phyloP scores from a whole-genome alignment of 306 rosid genomes.

The Cucumis cinereus region DNA sequence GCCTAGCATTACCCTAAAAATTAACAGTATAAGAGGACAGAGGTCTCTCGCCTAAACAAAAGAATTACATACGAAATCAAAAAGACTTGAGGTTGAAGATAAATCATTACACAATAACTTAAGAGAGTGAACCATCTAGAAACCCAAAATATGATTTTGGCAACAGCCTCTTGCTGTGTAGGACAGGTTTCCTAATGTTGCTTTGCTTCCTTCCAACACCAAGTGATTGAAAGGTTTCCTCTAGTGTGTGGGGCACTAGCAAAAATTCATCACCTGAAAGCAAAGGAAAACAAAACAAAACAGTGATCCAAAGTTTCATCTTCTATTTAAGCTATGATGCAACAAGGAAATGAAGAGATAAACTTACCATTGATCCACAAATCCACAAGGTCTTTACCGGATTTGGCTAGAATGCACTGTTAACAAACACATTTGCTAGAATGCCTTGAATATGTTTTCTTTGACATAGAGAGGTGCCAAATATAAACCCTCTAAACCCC shows the following conservation, averaged over 20 bases:
- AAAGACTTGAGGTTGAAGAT: neutral
- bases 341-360: neutral
- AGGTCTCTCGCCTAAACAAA: neutral
- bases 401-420: neutral
- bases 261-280: neutral
- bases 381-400: neutral
- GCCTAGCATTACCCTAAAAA: too few species aligned
- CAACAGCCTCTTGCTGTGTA: neutral
- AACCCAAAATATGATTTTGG: neutral
- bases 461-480: too few species aligned
- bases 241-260: neutral
- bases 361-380: neutral
- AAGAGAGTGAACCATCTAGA: neutral
- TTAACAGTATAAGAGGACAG: too few species aligned
- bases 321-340: neutral
- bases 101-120: neutral
- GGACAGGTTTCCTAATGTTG: neutral
- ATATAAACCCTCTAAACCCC: too few species aligned
- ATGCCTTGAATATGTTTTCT: too few species aligned
- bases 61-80: too few species aligned
- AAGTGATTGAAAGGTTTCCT: too few species aligned
- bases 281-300: neutral
- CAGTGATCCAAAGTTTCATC: neutral
- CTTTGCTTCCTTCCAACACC: neutral
- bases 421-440: too few species aligned